These are phyloP conservation scores for Picochlorum sp. DNA, from an alignment of 139 green algal genomes.

Conservation along the genomic window DNA sequence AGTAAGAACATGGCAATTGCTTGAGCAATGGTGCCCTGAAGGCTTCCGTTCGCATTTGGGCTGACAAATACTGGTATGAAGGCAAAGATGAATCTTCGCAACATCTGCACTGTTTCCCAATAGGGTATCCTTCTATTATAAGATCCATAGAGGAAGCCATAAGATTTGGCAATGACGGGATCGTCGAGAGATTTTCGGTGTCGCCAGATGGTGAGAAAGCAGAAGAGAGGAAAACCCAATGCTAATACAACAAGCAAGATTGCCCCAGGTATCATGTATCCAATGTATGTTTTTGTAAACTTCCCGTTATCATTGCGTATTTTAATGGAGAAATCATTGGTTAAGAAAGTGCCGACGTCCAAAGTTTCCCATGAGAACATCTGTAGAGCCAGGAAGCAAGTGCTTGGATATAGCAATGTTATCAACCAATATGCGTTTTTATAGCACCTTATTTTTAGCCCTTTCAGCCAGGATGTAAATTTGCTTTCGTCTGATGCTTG, in stretches of 20 bases:
- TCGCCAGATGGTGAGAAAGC: conserved; percentile 20
- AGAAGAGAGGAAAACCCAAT: conserved; percentile 23
- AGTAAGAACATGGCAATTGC: conserved; percentile 18
- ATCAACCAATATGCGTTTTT: conserved; percentile 44
- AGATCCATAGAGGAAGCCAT: conserved; percentile 37
- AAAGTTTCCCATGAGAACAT: conserved; percentile 26
- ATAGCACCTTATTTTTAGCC: conserved; percentile 23
- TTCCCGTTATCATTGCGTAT: background rate
- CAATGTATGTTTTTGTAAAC: conserved; percentile 13
- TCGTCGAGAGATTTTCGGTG: conserved; percentile 29
- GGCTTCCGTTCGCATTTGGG: background rate
- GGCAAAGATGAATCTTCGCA: conserved; percentile 34
- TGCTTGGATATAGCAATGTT: conserved; percentile 40
- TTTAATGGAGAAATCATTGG: conserved; percentile 26
- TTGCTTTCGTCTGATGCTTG: background rate
- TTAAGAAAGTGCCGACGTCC: conserved; percentile 29
- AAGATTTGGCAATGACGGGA: conserved; percentile 9
- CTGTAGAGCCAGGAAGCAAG: conserved; percentile 28
- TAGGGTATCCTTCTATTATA: conserved; percentile 19
- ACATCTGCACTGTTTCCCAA: conserved; percentile 37
- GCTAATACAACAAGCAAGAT: conserved; percentile 27
- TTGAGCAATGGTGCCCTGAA: conserved; percentile 29
- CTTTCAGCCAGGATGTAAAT: background rate
- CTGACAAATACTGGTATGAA: conserved; percentile 31
- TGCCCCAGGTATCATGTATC: conserved; percentile 27